Percentiles rank a stretch among this genome's conserved stretches.
Conservation (phyloP, 2,329 filamentous ascomycete species). For the Ascochyta koolunga region DNA sequence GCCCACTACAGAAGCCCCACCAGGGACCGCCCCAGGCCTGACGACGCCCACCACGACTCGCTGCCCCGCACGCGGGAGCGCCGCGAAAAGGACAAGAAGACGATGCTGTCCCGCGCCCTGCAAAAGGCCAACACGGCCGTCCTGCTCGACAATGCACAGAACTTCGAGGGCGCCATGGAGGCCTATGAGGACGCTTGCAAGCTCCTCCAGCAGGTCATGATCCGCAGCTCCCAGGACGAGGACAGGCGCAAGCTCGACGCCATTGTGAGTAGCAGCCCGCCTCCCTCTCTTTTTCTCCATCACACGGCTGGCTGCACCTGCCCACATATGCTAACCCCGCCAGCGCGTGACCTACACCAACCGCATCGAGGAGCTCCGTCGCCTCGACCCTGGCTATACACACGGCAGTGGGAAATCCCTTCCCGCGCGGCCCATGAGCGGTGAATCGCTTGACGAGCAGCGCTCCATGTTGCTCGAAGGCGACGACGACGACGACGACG, state of each 20-base stretch:
- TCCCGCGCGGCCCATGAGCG: slow-evolving; percentile 71
- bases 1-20: slow-evolving; percentile 26
- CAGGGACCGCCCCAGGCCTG: slow-evolving; percentile 34
- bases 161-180: slow-evolving; percentile 87
- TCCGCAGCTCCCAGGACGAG: slow-evolving; percentile 81
- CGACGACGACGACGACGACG: slow-evolving; percentile 44
- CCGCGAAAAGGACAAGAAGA: slow-evolving; percentile 71
- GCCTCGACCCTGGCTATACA: slow-evolving; percentile 65
- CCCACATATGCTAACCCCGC: slow-evolving; percentile 26
- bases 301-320: no score
- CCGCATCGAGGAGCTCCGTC: slow-evolving; percentile 84
- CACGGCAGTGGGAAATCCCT: slow-evolving; percentile 71
- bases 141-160: slow-evolving; percentile 92
- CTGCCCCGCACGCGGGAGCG: slow-evolving; percentile 50
- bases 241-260: slow-evolving; percentile 90
- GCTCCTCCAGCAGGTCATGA: slow-evolving; percentile 84
- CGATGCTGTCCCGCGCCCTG: slow-evolving; percentile 93
- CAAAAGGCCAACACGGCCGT: slow-evolving; percentile 97
- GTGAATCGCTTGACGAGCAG: slow-evolving; percentile 56
- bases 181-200: slow-evolving; percentile 92
- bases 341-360: slow-evolving; percentile 89
- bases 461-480: slow-evolving; percentile 45
- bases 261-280: slow-evolving; percentile 73
- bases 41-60: slow-evolving; percentile 41
- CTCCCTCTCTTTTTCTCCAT: no score